Evolutionary conservation across 179 eudicot species (phyloP), one percentile per base, ranked within the genome.

Genomic region (Camellia oleifera): DNA sequence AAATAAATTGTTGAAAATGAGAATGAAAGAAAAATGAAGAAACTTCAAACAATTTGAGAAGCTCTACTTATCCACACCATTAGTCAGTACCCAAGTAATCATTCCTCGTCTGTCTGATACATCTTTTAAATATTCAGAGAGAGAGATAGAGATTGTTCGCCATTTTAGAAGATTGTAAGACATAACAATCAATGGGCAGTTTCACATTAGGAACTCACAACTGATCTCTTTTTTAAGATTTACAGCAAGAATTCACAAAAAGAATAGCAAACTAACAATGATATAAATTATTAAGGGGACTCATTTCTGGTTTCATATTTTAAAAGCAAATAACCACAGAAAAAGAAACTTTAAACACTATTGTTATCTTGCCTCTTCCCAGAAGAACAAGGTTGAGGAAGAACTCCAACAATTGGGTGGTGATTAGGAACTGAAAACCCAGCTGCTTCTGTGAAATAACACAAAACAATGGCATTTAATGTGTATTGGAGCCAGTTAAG

Each of bases 331-430:
- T 17, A 48, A 15, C 17, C 45, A 79, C 73, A 52, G 20, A 66
- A 66, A 52, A 54, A 32, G 2, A 67, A 65, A 7, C 8, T 60
- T 58, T 46, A 56, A 77, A 61, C 11, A 66, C 40, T 53, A 58
- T 44, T 77, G 61, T 67, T 44, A 76, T 75, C 89, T 88, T 88
- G 85, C 98, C 98, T 94, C 78, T 88, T 90, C 82, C 90, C 92
- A 54, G 77, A 63, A 80, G 97, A 89, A 85, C 83, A 87, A 64
- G 98, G 98, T 85, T 94, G 98, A 73, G 94, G 89, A 84, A 94
- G 93, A 83, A 94, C 77, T 85, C 93, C 97, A 81, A 93, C 97
- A 79, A 93, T 80, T 72, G 92, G 83, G 67, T 85, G 95, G 72
- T 86, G 74, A 80, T 86, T 84, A 75, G 78, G 89, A 81, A 85